These are phyloP conservation scores for Diaporthe australafricana DNA, from an alignment of 2,329 filamentous ascomycete genomes.

Conservation along the genomic window DNA sequence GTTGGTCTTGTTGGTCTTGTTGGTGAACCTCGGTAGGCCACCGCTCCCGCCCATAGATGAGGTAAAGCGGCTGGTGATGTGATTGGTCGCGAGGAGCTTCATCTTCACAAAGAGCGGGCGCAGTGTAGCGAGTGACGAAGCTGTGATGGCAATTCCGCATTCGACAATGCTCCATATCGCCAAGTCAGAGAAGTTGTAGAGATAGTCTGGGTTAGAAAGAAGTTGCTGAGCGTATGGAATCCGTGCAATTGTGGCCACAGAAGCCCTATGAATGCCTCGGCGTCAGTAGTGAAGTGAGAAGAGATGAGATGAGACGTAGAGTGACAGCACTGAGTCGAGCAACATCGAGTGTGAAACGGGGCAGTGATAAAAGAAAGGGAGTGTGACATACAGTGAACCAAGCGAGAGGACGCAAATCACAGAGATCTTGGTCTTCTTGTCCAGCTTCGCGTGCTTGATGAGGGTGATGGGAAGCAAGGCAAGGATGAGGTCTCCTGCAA, in stretches of 20 bases:
- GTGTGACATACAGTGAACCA: slow-evolving; percentile 51
- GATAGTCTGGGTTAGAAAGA: slow-evolving; percentile 49
- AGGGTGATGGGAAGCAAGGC: slow-evolving; percentile 51
- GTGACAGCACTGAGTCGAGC: not conserved
- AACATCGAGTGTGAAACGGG: no score
- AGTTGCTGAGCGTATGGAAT: slow-evolving; percentile 55
- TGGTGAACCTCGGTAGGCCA: slow-evolving; percentile 33
- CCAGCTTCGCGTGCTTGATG: slow-evolving; percentile 51
- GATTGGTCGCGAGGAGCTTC: slow-evolving; percentile 29
- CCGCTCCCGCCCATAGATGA: slow-evolving; percentile 8
- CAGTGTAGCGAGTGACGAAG: slow-evolving; percentile 53
- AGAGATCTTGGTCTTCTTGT: slow-evolving; percentile 48
- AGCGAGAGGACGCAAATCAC: slow-evolving; percentile 44
- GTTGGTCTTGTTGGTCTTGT: slow-evolving; percentile 22
- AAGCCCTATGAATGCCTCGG: slow-evolving; percentile 45
- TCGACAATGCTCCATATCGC: slow-evolving; percentile 59
- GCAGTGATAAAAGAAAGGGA: not conserved
- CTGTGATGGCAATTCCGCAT: slow-evolving; percentile 53
- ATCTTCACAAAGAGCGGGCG: slow-evolving; percentile 35
- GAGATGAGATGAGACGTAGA: not conserved
- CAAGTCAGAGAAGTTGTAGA: slow-evolving; percentile 55
- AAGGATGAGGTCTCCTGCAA: slow-evolving; percentile 50
- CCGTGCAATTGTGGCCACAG: slow-evolving; percentile 55
- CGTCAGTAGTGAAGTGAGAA: slow-evolving; percentile 25
- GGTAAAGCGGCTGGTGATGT: slow-evolving; percentile 31